Percentiles rank a stretch among this genome's conserved stretches.
Conservation (phyloP, 1,139 yeast species). For the Kodamaea fungicola region DNA sequence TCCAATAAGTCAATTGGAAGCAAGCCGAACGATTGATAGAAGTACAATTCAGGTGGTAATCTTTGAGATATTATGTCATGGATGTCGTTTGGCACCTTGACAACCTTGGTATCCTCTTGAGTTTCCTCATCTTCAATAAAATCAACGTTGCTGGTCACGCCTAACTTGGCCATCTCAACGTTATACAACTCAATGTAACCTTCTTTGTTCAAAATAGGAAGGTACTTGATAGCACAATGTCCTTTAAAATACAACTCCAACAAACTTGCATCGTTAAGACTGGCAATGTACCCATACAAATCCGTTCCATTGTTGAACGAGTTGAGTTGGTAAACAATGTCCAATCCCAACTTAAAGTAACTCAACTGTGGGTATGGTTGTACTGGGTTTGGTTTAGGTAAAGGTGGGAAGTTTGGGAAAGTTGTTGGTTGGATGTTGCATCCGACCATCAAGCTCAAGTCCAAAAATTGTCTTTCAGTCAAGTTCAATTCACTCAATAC, state of each 20-base stretch:
- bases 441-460: slow-evolving; percentile 74
- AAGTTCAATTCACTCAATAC: slow-evolving; percentile 61
- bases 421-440: slow-evolving; percentile 69
- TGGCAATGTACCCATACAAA: slow-evolving; percentile 34
- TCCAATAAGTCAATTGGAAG: slow-evolving; percentile 64
- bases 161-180: slow-evolving; percentile 37
- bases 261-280: slow-evolving; percentile 37
- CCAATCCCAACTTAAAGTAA: slow-evolving; percentile 43
- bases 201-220: slow-evolving; percentile 67
- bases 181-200: slow-evolving; percentile 67
- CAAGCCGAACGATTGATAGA: slow-evolving; percentile 77
- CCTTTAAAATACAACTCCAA: slow-evolving; percentile 39
- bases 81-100: slow-evolving; percentile 68
- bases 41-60: slow-evolving; percentile 81
- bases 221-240: slow-evolving; percentile 36
- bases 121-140: slow-evolving; percentile 9
- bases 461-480: slow-evolving; percentile 64
- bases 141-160: slow-evolving; percentile 21
- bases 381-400: slow-evolving; percentile 43
- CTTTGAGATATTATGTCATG: slow-evolving; percentile 84
- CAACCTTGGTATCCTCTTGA: slow-evolving; percentile 6
- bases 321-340: slow-evolving; percentile 38
- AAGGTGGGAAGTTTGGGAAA: slow-evolving; percentile 55
- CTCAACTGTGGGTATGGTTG: slow-evolving; percentile 44
- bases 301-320: slow-evolving; percentile 29